Evolutionary conservation across 495 filamentous ascomycete species (phyloP).

Genomic region (Daldinia vernicosa): DNA sequence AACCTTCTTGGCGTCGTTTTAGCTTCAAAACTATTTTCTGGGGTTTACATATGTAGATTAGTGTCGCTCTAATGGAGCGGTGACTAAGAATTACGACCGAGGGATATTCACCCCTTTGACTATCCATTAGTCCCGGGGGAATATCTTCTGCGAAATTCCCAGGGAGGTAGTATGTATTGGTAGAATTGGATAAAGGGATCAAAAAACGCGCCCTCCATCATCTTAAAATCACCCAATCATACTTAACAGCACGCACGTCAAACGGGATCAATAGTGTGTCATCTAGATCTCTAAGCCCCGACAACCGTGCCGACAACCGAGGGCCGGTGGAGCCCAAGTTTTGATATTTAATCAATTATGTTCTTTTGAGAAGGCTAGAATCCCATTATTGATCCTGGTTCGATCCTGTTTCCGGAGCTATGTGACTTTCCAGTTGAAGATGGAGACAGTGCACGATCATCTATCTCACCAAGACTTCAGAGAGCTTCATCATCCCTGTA

Average conservation of each 20-base stretch:
- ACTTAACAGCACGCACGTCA: conserved; percentile 23
- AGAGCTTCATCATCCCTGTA: neutral
- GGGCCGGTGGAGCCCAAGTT: neutral
- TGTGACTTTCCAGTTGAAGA: neutral
- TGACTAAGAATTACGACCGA: conserved; percentile 3
- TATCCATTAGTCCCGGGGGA: neutral
- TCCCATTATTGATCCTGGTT: neutral
- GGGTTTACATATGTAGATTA: conserved; percentile 30
- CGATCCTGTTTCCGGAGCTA: neutral
- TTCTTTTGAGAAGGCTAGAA: neutral
- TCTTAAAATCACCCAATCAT: conserved; percentile 26
- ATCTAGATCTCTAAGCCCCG: conserved; percentile 16
- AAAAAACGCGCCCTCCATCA: conserved; percentile 23
- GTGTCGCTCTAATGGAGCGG: neutral
- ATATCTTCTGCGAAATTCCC: neutral
- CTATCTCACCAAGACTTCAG: neutral
- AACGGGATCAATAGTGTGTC: conserved; percentile 25
- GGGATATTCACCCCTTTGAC: conserved; percentile 9
- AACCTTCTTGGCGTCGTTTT: conserved; percentile 25
- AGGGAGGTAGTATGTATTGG: neutral
- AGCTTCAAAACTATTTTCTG: conserved; percentile 30
- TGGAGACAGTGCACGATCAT: neutral
- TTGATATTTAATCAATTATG: neutral
- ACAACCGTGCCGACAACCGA: conserved; percentile 36
- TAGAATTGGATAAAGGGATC: conserved; percentile 11